Evolutionary conservation across 352 stramenopile species (phyloP), one percentile per base, ranked within the genome.

Genomic region (Pythium phragmiticola): DNA sequence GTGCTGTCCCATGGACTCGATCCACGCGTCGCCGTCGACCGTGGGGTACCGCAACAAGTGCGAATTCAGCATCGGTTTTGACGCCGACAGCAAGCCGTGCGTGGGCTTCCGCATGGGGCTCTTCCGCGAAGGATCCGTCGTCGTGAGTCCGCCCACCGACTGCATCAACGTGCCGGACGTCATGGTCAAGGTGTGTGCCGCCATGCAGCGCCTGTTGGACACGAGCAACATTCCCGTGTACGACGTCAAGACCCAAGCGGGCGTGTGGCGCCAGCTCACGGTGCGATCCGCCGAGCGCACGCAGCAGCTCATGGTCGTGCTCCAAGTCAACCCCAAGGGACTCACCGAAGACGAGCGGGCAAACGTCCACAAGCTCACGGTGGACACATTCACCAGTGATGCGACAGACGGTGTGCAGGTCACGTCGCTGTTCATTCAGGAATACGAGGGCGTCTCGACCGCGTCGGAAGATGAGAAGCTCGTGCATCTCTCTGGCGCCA

Each of bases 31-130:
- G 28, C 94, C 93, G 2, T 66, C 78, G 46, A 84, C 84, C 1
- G 79, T 93, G 69, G 89, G 90, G 26, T 98, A 98, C 74, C 82
- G 97, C 36, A 99, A 99, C 85, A 99, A 99, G 78, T 98, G 90
- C 70, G 96, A 99, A 68, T 98, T 99, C 73, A 99, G 88, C 42
- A 92, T 98, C 69, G 95, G 96, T 42, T 84, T 88, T 28, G 85
- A 96, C 61, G 76, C 60, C 0, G 72, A 91, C 8, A 77, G 77
- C 39, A 80, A 90, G 65, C 81, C 90, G 2, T 92, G 85, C 46
- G 75, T 97, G 3, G 91, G 91, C 16, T 98, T 98, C 66, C 86
- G 91, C 28, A 75, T 94, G 45, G 84, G 87, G 26, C 64, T 92
- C 13, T 97, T 94, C 70, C 82, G 82, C 61, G 75, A 94, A 48